Evolutionary conservation across 306 rosid genomes (phyloP).

Genomic region (Trifolium repens): DNA sequence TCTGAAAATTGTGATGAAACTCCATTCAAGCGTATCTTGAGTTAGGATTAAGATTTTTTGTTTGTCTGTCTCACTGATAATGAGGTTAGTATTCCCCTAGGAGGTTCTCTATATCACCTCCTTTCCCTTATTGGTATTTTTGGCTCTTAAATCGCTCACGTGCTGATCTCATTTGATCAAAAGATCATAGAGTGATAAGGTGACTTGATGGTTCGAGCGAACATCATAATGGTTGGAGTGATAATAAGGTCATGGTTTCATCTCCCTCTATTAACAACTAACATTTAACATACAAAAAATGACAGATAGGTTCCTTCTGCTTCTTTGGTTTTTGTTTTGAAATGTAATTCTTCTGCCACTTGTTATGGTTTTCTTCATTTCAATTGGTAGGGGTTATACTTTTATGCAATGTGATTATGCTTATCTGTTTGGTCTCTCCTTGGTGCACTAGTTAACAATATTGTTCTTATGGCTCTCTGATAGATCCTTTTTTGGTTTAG

Average conservation of each 20-base stretch:
- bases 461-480: background rate
- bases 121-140: too few relatives aligned
- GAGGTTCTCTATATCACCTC: background rate
- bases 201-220: background rate
- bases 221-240: background rate
- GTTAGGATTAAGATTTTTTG: background rate
- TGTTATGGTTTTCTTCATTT: background rate
- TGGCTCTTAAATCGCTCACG: too few relatives aligned
- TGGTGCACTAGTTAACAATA: too few relatives aligned
- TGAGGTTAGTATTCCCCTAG: background rate
- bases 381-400: background rate
- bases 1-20: background rate
- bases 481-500: background rate
- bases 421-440: too few relatives aligned
- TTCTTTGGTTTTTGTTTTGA: constrained; percentile 1
- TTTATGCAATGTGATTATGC: too few relatives aligned
- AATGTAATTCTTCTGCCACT: background rate
- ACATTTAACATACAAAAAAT: too few relatives aligned
- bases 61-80: background rate
- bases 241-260: background rate
- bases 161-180: background rate
- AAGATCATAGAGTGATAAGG: background rate
- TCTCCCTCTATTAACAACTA: background rate
- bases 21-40: background rate
- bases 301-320: background rate